These are phyloP conservation scores for Mycena indigotica DNA, from an alignment of 768 basidiomycete species.

Conservation along the genomic window DNA sequence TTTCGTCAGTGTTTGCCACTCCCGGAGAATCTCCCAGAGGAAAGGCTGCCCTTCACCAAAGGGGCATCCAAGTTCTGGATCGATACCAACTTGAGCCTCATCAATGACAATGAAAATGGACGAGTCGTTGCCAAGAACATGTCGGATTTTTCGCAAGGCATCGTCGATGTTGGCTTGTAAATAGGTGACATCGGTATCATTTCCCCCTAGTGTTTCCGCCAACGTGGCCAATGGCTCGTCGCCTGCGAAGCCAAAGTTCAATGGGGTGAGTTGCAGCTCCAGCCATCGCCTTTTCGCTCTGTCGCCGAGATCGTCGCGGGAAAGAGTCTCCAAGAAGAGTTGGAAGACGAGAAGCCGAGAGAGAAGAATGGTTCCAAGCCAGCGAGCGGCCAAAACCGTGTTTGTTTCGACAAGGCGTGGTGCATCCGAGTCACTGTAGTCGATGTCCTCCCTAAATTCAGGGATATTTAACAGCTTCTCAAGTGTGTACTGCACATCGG, in stretches of 20 bases:
- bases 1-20: neutral
- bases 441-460: too few species aligned
- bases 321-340: neutral
- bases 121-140: neutral
- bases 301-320: neutral
- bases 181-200: neutral
- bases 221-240: neutral
- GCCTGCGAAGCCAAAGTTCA: neutral
- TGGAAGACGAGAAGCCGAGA: neutral
- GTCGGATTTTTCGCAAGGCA: neutral
- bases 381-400: neutral
- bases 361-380: neutral
- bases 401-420: neutral
- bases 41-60: too few species aligned
- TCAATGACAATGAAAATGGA: neutral
- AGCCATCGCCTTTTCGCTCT: neutral
- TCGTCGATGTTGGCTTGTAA: too few species aligned
- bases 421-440: too few species aligned
- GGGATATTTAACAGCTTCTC: too few species aligned
- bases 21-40: neutral
- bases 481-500: slow-evolving; percentile 1
- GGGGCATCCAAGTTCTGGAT: too few species aligned
- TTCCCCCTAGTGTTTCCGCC: neutral
- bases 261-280: neutral
- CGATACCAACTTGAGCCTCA: too few species aligned